Conservation (phyloP, 2,329 filamentous ascomycete genomes). For the Didymella exigua region DNA sequence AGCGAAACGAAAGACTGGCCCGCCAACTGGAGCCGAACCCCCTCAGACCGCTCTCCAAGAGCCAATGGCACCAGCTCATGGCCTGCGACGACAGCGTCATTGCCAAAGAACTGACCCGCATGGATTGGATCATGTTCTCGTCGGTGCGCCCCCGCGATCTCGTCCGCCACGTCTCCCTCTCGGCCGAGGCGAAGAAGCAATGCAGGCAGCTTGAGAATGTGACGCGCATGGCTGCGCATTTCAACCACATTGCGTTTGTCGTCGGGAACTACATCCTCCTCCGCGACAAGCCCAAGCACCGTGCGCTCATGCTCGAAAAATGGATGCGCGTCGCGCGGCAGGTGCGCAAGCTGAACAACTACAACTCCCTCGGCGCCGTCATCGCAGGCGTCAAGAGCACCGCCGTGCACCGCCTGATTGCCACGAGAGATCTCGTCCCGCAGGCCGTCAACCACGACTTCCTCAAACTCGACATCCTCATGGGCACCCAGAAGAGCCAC, state of each 20-base stretch:
- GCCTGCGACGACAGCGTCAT: slow-evolving; percentile 82
- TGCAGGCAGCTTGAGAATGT: slow-evolving; percentile 82
- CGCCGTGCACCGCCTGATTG: slow-evolving; percentile 79
- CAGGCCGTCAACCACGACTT: slow-evolving; percentile 79
- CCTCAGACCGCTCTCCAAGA: slow-evolving; percentile 75
- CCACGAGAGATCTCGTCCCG: slow-evolving; percentile 78
- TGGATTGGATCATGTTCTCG: slow-evolving; percentile 98
- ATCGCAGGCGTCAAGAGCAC: slow-evolving; percentile 91
- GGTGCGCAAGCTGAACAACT: slow-evolving; percentile 91
- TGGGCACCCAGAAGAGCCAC: slow-evolving; percentile 90
- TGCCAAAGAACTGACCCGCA: slow-evolving; percentile 88
- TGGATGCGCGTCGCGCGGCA: slow-evolving; percentile 89
- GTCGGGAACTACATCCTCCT: slow-evolving; percentile 68
- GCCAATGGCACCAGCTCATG: slow-evolving; percentile 90
- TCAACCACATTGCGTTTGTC: slow-evolving; percentile 64
- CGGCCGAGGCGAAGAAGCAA: slow-evolving; percentile 71
- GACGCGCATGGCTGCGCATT: slow-evolving; percentile 89
- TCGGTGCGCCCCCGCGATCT: slow-evolving; percentile 92
- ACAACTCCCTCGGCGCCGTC: slow-evolving; percentile 93
- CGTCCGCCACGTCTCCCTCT: slow-evolving; percentile 85
- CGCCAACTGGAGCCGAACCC: slow-evolving; percentile 72
- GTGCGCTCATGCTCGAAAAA: slow-evolving; percentile 88
- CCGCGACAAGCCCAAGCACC: slow-evolving; percentile 93
- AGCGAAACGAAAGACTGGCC: slow-evolving; percentile 82
- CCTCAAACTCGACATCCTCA: slow-evolving; percentile 84